Evolutionary conservation across 2,329 filamentous ascomycete species (phyloP).

Genomic region (Emergomyces orientalis): DNA sequence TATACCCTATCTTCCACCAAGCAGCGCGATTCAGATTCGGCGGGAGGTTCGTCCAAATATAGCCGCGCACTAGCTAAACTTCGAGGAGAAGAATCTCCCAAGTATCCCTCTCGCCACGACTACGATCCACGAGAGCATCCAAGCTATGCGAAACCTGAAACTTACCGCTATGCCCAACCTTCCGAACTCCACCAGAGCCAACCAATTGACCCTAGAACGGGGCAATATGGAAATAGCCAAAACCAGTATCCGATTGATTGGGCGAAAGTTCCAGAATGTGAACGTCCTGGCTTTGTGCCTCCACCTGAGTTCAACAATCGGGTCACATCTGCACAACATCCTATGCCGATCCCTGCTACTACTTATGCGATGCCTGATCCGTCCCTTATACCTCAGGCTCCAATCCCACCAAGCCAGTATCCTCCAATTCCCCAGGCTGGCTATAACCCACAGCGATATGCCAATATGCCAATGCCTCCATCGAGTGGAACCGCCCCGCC

Average conservation of each 20-base stretch:
- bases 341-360: conserved; percentile 2
- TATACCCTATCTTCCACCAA: conserved; percentile 3
- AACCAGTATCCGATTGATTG: conserved; percentile 22
- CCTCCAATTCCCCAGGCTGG: not conserved
- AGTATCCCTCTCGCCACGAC: not conserved
- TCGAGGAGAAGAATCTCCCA: not conserved
- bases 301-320: conserved; percentile 17
- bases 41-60: conserved; percentile 12
- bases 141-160: conserved; percentile 27
- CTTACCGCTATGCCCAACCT: conserved; percentile 27
- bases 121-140: conserved; percentile 22
- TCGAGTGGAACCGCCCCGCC: conserved; percentile 23
- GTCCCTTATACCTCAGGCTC: not conserved
- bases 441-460: conserved; percentile 4
- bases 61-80: conserved; percentile 11
- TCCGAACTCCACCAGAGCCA: conserved; percentile 16
- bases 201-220: conserved; percentile 14
- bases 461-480: not conserved
- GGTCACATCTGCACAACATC: not conserved
- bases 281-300: conserved; percentile 35
- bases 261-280: conserved; percentile 33
- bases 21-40: conserved; percentile 10
- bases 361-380: conserved; percentile 6
- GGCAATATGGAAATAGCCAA: conserved; percentile 14
- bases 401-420: not conserved